A percentile compares a stretch with the other conserved stretches of the same genome.
phyloP scores from a whole-genome alignment of 768 basidiomycete genomes.

The Lactifluus subvellereus region DNA sequence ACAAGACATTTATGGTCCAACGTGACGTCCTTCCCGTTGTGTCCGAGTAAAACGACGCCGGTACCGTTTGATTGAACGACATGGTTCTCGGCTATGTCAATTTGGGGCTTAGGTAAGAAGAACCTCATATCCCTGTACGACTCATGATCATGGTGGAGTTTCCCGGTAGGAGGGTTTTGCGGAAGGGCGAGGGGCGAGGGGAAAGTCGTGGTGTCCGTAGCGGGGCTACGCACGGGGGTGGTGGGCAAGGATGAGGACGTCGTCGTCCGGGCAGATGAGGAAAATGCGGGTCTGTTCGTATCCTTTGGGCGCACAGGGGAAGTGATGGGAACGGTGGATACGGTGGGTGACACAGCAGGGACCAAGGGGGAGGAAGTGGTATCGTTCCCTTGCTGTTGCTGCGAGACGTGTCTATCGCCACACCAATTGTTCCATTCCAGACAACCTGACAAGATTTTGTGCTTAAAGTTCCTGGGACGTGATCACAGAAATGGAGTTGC shows the following conservation, averaged over 20 bases:
- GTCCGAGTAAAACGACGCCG: slow-evolving; percentile 32
- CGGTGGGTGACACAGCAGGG: background rate
- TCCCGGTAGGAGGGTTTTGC: too few relatives aligned
- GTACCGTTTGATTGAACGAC: slow-evolving; percentile 16
- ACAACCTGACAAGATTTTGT: slow-evolving; percentile 44
- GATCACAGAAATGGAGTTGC: slow-evolving; percentile 54
- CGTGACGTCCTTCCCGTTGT: slow-evolving; percentile 32
- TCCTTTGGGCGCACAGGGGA: background rate
- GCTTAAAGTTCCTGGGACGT: slow-evolving; percentile 38
- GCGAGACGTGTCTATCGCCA: background rate
- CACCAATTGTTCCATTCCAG: slow-evolving; percentile 41
- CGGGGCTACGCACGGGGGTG: background rate
- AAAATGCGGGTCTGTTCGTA: background rate
- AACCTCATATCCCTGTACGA: background rate
- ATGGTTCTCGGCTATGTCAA: background rate
- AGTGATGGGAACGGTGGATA: slow-evolving; percentile 1
- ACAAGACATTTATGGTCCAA: slow-evolving; percentile 48
- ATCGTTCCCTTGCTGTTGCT: background rate
- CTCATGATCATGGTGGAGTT: too few relatives aligned
- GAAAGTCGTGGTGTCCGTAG: background rate
- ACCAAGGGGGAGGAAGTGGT: slow-evolving; percentile 10
- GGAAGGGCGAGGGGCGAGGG: too few relatives aligned
- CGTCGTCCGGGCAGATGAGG: background rate
- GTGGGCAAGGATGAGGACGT: background rate
- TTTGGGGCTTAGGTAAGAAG: background rate